Evolutionary conservation across 148 eudicot species (phyloP).

Genomic region (Suaeda aralocaspica): DNA sequence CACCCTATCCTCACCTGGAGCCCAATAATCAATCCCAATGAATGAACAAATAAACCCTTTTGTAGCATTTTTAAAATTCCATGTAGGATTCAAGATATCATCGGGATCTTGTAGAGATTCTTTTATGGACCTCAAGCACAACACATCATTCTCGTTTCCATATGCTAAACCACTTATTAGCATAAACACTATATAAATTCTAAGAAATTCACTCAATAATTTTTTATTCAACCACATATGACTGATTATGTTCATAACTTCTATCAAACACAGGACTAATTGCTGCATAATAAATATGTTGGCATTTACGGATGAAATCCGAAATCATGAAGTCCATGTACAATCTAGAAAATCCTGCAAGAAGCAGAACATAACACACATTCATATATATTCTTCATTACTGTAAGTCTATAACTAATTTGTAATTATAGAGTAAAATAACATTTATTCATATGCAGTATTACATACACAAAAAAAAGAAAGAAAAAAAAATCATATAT

Average conservation of each 20-base stretch:
- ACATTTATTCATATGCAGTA: not conserved
- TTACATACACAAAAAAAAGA: no score
- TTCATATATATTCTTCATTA: not conserved
- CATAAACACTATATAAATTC: not conserved
- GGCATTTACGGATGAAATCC: conserved; percentile 2
- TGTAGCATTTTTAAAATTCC: conserved; percentile 50
- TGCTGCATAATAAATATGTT: not conserved
- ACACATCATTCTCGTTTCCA: conserved; percentile 33
- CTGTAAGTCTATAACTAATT: no score
- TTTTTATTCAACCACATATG: conserved; percentile 15
- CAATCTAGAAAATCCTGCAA: conserved; percentile 16
- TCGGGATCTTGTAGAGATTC: conserved; percentile 47
- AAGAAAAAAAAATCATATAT: not conserved
- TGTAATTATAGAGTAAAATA: not conserved
- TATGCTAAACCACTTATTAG: conserved; percentile 18
- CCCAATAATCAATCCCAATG: conserved; percentile 57
- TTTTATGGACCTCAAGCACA: conserved; percentile 50
- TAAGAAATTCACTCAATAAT: not conserved
- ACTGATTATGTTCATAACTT: not conserved
- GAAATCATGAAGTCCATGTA: not conserved
- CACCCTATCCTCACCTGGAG: conserved; percentile 42
- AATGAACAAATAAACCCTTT: conserved; percentile 50
- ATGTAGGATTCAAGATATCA: conserved; percentile 27
- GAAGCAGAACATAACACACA: not conserved
- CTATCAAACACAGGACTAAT: not conserved